Evolutionary conservation across 257 asterid genomes (phyloP), one percentile per base, ranked within the genome.

Genomic region (Leonotis leonurus): DNA sequence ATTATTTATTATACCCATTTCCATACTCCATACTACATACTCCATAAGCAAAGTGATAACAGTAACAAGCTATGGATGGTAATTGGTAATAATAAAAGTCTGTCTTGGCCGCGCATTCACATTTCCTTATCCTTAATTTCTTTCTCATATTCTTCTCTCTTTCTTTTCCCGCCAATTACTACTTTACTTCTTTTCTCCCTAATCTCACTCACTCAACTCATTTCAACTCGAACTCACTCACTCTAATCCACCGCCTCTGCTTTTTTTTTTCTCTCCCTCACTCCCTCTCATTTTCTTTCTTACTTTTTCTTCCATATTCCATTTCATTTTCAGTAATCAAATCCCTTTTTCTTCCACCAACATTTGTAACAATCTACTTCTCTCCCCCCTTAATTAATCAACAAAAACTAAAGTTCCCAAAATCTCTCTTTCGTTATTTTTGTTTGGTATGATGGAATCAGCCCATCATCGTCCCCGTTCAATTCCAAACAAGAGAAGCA

Each of bases 391-490:
- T n/a, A n/a, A 29, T 60, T 61, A 51, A 70, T 32, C 68, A 54
- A n/a, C n/a, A n/a, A n/a, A n/a, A n/a, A n/a, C n/a, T n/a, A n/a
- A n/a, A n/a, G n/a, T n/a, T n/a, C n/a, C n/a, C n/a, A n/a, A n/a
- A n/a, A n/a, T n/a, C n/a, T n/a, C n/a, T n/a, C n/a, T n/a, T n/a
- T n/a, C n/a, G n/a, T n/a, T n/a, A n/a, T n/a, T n/a, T n/a, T n/a
- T n/a, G n/a, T n/a, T n/a, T n/a, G n/a, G n/a, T n/a, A n/a, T n/a
- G 63, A 89, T 89, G 97, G 97, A 89, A 59, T 81, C 96, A 41
- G 17, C 68, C 48, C 68, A n/a, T n/a, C n/a, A n/a, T n/a, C n/a
- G 74, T 62, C 81, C 81, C 3, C 35, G 62, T 50, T 73, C 79
- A 33, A 69, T 71, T 54, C 76, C 86, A 18, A 70, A 62, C 52